A percentile compares a stretch with the other conserved stretches of the same genome.
Conservation (phyloP, 768 basidiomycete species). For the Russula sp. region DNA sequence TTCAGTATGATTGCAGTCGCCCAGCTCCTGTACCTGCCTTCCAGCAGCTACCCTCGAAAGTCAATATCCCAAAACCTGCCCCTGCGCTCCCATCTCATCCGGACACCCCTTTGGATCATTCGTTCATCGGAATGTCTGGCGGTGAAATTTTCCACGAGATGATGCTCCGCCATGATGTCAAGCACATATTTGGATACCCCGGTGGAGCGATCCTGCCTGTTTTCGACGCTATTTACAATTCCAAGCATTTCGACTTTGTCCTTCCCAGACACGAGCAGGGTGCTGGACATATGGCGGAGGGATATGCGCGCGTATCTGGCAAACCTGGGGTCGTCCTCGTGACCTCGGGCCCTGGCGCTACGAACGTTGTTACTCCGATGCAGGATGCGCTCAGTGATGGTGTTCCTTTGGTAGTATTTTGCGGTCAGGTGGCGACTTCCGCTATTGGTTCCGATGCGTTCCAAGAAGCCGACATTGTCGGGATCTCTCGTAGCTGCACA, state of each 20-base stretch:
- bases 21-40: conserved; percentile 55
- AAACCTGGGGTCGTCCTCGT: conserved; percentile 97
- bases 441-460: conserved; percentile 98
- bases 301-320: conserved; percentile 95
- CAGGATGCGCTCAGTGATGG: conserved; percentile 96
- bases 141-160: conserved; percentile 99
- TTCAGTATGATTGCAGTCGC: conserved; percentile 39
- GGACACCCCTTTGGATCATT: conserved; percentile 58
- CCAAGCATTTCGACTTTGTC: conserved; percentile 89
- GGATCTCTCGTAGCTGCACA: conserved; percentile 94
- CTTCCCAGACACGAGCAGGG: conserved; percentile 97
- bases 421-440: conserved; percentile 98
- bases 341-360: conserved; percentile 96
- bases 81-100: conserved; percentile 35
- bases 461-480: conserved; percentile 96
- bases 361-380: conserved; percentile 97
- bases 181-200: conserved; percentile 96
- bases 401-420: conserved; percentile 90
- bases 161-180: conserved; percentile 96
- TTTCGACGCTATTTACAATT: conserved; percentile 99
- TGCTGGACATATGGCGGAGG: conserved; percentile 98
- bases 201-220: conserved; percentile 98
- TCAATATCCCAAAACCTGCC: conserved; percentile 34
- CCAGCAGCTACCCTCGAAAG: conserved; percentile 43
- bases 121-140: conserved; percentile 91